Conservation (phyloP, 495 filamentous ascomycete species). For the Penicillium robsamsonii region DNA sequence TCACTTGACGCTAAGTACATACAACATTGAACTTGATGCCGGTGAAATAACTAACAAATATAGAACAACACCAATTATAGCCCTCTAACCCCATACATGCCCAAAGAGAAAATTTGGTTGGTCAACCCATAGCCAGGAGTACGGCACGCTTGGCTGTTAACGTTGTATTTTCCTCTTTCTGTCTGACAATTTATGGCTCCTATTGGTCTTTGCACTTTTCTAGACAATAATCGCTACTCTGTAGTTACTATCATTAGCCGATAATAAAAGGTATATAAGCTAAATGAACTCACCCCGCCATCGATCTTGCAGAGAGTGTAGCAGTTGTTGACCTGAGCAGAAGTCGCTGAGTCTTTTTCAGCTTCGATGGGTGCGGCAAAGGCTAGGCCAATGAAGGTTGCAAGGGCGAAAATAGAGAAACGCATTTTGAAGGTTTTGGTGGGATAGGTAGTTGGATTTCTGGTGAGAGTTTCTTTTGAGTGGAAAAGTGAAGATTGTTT, state of each 20-base stretch:
- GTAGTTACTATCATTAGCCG: not conserved
- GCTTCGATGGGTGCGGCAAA: not conserved
- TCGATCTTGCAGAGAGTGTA: slow-evolving; percentile 1
- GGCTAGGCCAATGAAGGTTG: not conserved
- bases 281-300: not conserved
- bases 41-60: not conserved
- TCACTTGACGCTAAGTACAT: not conserved
- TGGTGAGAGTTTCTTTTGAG: not conserved
- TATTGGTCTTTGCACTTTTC: not conserved
- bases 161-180: not conserved
- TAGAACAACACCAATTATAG: not conserved
- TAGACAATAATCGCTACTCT: not conserved
- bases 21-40: no score
- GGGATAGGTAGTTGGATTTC: not conserved
- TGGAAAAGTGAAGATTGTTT: not conserved
- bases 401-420: not conserved
- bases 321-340: not conserved
- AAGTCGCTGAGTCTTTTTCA: not conserved
- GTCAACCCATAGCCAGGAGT: not conserved
- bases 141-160: no score
- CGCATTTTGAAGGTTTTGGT: not conserved
- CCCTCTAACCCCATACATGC: not conserved
- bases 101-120: not conserved
- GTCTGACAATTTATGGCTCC: not conserved
- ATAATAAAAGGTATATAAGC: not conserved